phyloP scores from a whole-genome alignment of 257 asterid genomes.

The Scutellaria baicalensis region DNA sequence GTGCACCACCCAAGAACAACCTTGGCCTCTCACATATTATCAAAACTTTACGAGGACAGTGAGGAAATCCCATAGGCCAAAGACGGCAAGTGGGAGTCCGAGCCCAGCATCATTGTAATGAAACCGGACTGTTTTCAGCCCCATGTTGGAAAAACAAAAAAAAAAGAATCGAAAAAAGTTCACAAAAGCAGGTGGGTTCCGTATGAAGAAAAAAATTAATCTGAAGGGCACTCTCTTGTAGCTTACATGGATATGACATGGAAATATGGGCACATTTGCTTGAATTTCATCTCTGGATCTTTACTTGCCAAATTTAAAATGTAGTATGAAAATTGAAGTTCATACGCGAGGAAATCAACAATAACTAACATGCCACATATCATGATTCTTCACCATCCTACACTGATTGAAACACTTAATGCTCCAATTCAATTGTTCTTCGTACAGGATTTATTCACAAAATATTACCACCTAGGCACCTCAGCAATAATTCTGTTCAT shows the following conservation, averaged over 20 bases:
- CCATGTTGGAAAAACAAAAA: slow-evolving; percentile 31
- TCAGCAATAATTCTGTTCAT: not conserved
- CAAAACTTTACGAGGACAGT: slow-evolving; percentile 27
- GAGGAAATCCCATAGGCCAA: slow-evolving; percentile 47
- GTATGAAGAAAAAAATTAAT: not conserved
- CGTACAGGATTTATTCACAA: not conserved
- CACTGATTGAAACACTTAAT: not conserved
- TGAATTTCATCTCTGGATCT: not conserved
- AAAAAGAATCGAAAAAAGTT: not conserved
- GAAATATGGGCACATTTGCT: not conserved
- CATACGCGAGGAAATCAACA: not conserved
- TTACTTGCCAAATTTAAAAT: not conserved
- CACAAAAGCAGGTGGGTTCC: not conserved
- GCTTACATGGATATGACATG: not conserved
- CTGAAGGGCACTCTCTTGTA: not conserved
- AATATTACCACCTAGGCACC: not conserved
- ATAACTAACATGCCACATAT: not conserved
- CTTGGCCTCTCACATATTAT: not conserved
- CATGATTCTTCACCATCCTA: not conserved
- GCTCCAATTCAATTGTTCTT: not conserved
- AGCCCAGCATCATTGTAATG: slow-evolving; percentile 54
- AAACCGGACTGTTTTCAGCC: slow-evolving; percentile 40
- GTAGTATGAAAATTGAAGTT: not conserved
- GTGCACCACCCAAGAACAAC: slow-evolving; percentile 22
- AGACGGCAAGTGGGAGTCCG: slow-evolving; percentile 45